phyloP scores from a whole-genome alignment of 208 protist genomes.

The Leishmania turanica region DNA sequence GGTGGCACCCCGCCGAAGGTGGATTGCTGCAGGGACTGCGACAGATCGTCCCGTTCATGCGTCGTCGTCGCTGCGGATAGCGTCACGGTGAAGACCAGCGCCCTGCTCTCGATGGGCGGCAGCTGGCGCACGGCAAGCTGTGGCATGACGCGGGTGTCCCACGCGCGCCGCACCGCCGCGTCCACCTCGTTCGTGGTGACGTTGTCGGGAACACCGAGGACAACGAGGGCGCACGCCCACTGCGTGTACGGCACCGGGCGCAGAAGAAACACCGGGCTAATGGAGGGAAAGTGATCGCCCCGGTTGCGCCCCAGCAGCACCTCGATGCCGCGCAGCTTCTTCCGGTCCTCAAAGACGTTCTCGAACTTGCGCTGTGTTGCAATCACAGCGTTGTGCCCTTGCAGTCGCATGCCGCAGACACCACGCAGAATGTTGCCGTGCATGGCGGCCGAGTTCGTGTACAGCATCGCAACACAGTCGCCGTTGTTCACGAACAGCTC shows the following conservation, averaged over 20 bases:
- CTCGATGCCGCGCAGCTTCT: conserved; percentile 79
- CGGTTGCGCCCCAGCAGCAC: conserved; percentile 78
- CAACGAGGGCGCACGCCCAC: conserved; percentile 70
- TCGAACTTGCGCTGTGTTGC: conserved; percentile 80
- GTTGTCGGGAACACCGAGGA: conserved; percentile 40
- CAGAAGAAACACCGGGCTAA: conserved; percentile 65
- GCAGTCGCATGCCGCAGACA: conserved; percentile 64
- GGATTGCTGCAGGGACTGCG: conserved; percentile 23
- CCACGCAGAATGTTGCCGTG: conserved; percentile 89
- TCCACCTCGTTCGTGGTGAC: conserved; percentile 42
- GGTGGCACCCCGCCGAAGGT: conserved; percentile 16
- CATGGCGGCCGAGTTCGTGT: conserved; percentile 94
- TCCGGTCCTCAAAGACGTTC: conserved; percentile 87
- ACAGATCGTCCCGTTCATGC: conserved; percentile 19
- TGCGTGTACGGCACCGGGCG: conserved; percentile 61
- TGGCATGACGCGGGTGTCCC: conserved; percentile 49
- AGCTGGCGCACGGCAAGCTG: conserved; percentile 23
- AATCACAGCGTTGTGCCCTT: conserved; percentile 84
- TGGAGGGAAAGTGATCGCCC: conserved; percentile 69
- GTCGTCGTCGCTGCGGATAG: conserved; percentile 13
- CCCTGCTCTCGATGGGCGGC: conserved; percentile 47
- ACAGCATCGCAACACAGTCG: conserved; percentile 90
- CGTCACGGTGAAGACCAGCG: conserved; percentile 57
- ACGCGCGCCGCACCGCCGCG: conserved; percentile 38
- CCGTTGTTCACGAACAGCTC: conserved; percentile 87